Conservation (phyloP, 306 rosid species). For the Prunus padus region DNA sequence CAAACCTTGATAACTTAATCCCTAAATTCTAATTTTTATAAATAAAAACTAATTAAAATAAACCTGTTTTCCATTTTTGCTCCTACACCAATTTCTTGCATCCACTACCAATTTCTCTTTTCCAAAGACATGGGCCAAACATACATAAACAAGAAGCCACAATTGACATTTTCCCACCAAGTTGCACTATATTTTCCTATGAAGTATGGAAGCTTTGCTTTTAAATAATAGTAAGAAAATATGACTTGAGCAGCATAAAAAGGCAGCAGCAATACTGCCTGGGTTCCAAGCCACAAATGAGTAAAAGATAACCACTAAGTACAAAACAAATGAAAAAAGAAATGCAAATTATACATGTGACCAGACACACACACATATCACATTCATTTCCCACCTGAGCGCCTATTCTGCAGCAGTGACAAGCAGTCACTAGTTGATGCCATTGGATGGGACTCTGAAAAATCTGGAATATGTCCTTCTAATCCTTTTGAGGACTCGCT, state of each 20-base stretch:
- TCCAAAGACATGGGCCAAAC: not conserved
- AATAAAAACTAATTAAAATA: not conserved
- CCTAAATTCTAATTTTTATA: not conserved
- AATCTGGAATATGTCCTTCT: constrained; percentile 57
- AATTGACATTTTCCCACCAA: not conserved
- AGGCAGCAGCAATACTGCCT: not conserved
- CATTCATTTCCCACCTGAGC: constrained; percentile 60
- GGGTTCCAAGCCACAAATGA: not conserved
- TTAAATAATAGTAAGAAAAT: too few relatives aligned
- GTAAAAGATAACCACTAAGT: not conserved
- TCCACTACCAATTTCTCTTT: not conserved
- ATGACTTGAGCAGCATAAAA: not conserved
- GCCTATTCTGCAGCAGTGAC: constrained; percentile 76
- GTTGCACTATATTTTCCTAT: not conserved
- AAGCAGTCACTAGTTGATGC: constrained; percentile 70
- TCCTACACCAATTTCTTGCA: not conserved
- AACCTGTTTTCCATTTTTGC: not conserved
- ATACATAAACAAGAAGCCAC: not conserved
- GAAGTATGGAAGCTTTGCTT: too few relatives aligned
- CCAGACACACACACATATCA: constrained; percentile 11
- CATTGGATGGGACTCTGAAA: constrained; percentile 59
- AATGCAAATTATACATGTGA: not conserved
- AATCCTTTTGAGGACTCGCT: constrained; percentile 45
- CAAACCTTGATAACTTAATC: not conserved
- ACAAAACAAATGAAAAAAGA: not conserved